phyloP scores from a whole-genome alignment of 441 rosid genomes.

The Pelargonium myrrhifolium region DNA sequence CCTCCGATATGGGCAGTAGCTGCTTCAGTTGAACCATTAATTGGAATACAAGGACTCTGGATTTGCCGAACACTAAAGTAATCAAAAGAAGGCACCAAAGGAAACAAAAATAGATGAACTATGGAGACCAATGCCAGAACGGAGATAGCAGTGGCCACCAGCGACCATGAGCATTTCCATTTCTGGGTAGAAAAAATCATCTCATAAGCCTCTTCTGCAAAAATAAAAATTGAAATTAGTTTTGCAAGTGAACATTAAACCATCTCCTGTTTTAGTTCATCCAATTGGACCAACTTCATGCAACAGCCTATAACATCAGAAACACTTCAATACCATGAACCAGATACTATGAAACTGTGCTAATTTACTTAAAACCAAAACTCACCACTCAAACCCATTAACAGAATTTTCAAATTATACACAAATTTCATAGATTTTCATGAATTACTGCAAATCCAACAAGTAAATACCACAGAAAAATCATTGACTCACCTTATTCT shows the following conservation, averaged over 20 bases:
- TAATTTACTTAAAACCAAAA: background rate
- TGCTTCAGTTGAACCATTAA: slow-evolving; percentile 40
- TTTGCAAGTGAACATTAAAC: background rate
- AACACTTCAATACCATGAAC: background rate
- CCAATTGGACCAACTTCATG: background rate
- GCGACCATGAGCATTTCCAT: slow-evolving; percentile 64
- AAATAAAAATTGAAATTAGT: slow-evolving; percentile 1
- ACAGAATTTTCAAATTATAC: background rate
- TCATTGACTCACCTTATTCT: background rate
- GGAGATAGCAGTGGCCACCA: slow-evolving; percentile 53
- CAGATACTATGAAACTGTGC: background rate
- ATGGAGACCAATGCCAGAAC: slow-evolving; percentile 49
- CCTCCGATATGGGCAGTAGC: slow-evolving; percentile 18
- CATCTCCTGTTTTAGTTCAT: background rate
- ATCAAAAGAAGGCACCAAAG: slow-evolving; percentile 67
- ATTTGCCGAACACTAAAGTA: slow-evolving; percentile 37
- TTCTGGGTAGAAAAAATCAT: slow-evolving; percentile 49
- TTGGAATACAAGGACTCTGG: slow-evolving; percentile 34
- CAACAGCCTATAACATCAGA: background rate
- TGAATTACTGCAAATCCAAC: background rate
- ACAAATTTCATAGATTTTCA: background rate
- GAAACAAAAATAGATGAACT: slow-evolving; percentile 62
- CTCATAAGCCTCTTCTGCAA: slow-evolving; percentile 14
- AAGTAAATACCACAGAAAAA: background rate
- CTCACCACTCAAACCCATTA: background rate